Conservation (phyloP, 495 filamentous ascomycete species). For the Darksidea phi region DNA sequence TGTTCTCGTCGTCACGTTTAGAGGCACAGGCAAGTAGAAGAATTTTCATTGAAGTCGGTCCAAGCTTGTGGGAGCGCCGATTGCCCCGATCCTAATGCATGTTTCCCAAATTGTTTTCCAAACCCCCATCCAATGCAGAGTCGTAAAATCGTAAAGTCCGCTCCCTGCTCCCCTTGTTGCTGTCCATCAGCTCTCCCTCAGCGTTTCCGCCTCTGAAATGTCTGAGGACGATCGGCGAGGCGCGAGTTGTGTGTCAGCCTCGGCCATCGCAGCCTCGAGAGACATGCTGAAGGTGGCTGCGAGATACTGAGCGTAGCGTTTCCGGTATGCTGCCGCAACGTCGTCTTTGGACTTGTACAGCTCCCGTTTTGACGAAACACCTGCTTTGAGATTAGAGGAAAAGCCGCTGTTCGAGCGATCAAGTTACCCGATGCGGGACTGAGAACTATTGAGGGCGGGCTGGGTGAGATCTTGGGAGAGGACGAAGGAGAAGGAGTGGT, state of each 20-base stretch:
- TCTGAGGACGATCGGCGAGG: conserved; percentile 29
- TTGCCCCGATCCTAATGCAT: neutral
- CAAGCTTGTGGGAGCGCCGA: neutral
- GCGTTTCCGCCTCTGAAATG: conserved; percentile 27
- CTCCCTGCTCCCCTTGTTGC: neutral
- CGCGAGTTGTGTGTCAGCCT: conserved; percentile 32
- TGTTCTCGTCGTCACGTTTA: neutral
- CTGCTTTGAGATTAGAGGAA: conserved; percentile 26
- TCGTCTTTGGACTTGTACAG: conserved; percentile 29
- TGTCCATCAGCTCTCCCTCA: conserved; percentile 22
- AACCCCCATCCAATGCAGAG: neutral
- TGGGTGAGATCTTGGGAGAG: conserved; percentile 19
- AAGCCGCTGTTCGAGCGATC: conserved; percentile 23
- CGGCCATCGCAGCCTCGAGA: conserved; percentile 29
- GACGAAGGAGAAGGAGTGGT: conserved; percentile 28
- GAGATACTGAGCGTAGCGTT: conserved; percentile 35
- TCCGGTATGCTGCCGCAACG: conserved; percentile 29
- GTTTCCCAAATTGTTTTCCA: neutral
- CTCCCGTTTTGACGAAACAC: conserved; percentile 21
- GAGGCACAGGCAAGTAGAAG: neutral
- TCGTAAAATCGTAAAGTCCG: conserved; percentile 16
- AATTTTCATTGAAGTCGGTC: neutral
- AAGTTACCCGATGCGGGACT: conserved; percentile 32
- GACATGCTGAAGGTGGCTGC: conserved; percentile 36
- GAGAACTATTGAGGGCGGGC: conserved; percentile 34